Conservation (phyloP, 73 alveolate species). For the Paraurostyla sp. region DNA sequence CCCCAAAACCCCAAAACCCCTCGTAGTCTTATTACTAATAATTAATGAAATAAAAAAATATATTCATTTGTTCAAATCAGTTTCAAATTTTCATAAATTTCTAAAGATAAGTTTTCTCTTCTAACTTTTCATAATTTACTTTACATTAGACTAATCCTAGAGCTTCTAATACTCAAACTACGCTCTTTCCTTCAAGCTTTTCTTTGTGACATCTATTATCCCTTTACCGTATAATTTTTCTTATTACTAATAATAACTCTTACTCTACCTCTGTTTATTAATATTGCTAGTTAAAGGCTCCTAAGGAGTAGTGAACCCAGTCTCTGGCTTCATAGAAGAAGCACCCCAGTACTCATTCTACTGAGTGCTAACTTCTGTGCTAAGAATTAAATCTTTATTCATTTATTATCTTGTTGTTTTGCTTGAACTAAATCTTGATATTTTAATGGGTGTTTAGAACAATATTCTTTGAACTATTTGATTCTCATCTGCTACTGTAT, state of each 20-base stretch:
- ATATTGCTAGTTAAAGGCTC: neutral
- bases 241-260: neutral
- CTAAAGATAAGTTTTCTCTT: neutral
- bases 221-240: neutral
- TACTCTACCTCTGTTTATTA: neutral
- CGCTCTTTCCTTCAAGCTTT: constrained; percentile 32
- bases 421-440: neutral
- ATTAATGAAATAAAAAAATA: neutral
- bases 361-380: too few relatives aligned
- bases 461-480: too few relatives aligned
- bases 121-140: neutral
- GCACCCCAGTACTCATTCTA: too few relatives aligned
- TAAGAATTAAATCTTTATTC: too few relatives aligned
- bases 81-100: neutral
- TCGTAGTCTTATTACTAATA: too few relatives aligned
- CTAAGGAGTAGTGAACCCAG: too few relatives aligned
- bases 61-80: too few relatives aligned
- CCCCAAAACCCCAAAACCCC: too few relatives aligned
- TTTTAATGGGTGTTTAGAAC: neutral
- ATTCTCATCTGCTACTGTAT: neutral
- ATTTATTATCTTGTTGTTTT: neutral
- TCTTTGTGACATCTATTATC: neutral
- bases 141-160: neutral
- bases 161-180: neutral
- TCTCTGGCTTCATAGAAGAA: too few relatives aligned